Percentiles rank a stretch among this genome's conserved stretches.
Conservation (phyloP, 2,329 filamentous ascomycete genomes). For the Myriosclerotinia curreyana region DNA sequence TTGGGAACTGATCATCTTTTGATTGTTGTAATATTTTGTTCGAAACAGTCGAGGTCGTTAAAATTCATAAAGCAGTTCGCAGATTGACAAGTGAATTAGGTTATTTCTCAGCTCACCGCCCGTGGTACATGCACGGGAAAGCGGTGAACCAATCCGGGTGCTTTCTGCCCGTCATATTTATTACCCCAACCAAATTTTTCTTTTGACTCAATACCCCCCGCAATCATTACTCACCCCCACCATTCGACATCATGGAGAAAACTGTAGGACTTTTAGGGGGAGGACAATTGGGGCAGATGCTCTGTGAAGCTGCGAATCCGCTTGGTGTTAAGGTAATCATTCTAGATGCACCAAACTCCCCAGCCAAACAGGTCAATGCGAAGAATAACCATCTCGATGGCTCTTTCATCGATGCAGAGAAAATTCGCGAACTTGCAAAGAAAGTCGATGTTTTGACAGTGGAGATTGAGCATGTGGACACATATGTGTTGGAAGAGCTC, state of each 20-base stretch:
- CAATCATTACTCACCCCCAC: conserved; percentile 14
- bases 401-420: conserved; percentile 79
- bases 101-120: not conserved
- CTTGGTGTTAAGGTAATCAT: conserved; percentile 81
- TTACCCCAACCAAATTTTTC: conserved; percentile 13
- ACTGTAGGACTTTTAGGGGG: conserved; percentile 51
- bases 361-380: conserved; percentile 81
- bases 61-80: not conserved
- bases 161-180: not conserved
- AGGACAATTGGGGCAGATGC: conserved; percentile 88
- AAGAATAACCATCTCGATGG: conserved; percentile 73
- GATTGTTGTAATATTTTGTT: not conserved
- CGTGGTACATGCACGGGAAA: too few relatives aligned
- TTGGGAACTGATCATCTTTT: not conserved
- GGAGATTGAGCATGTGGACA: conserved; percentile 94
- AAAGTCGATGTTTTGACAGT: conserved; percentile 80
- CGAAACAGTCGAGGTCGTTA: too few relatives aligned
- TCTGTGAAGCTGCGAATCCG: conserved; percentile 77
- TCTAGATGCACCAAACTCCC: conserved; percentile 69
- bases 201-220: conserved; percentile 7
- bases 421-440: conserved; percentile 75
- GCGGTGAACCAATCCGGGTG: not conserved
- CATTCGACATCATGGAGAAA: conserved; percentile 32
- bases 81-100: not conserved
- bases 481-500: conserved; percentile 83